Evolutionary conservation across 371 early-diverging fungal species (phyloP), one percentile per base, ranked within the genome.

Genomic region (Rhizomucor miehei): DNA sequence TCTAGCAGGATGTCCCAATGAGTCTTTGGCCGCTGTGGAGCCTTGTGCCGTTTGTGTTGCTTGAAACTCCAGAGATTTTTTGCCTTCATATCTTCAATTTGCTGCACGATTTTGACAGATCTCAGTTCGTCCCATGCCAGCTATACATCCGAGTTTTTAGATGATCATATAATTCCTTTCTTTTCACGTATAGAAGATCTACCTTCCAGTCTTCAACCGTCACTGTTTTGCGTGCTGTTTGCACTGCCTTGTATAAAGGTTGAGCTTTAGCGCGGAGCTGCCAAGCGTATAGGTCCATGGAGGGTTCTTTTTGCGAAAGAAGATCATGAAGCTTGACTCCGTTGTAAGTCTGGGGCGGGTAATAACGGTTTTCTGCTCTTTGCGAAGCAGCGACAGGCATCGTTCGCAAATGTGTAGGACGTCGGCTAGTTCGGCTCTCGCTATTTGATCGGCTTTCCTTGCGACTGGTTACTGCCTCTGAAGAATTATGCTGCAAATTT

Each of bases 1-100:
- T 92, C 91, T 51, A 97, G 59, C 38, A 95, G 56, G 44, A 81
- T 80, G 65, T 95, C 96, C 93, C 94, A 91, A 52, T 93, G 93
- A 0, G 89, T 86, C 47, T 91, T 90, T 16, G 80, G 69, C 41
- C 94, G 67, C n/a, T 84, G 75, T 20, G 86, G 82, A 0, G 87
- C 79, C 1, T 75, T 78, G 46, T 89, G 88, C 37, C 79, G 78
- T 55, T 83, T 87, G 19, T 90, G 67, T 65, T 97, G 97, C 57
- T 86, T 71, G 39, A 90, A 82, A 55, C 89, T 87, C 94, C 94
- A 94, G 43, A 78, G 51, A 54, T 88, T 85, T 35, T 78, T 77
- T 14, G 81, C 78, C 57, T 94, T 94, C 48, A 94, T 61, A 3
- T 81, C 76, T 38, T 95, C 95, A 34, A 95, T 85, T 39, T 84